Conservation (phyloP, 1,284 basidiomycete species). For the Cutaneotrichosporon curvatum region DNA sequence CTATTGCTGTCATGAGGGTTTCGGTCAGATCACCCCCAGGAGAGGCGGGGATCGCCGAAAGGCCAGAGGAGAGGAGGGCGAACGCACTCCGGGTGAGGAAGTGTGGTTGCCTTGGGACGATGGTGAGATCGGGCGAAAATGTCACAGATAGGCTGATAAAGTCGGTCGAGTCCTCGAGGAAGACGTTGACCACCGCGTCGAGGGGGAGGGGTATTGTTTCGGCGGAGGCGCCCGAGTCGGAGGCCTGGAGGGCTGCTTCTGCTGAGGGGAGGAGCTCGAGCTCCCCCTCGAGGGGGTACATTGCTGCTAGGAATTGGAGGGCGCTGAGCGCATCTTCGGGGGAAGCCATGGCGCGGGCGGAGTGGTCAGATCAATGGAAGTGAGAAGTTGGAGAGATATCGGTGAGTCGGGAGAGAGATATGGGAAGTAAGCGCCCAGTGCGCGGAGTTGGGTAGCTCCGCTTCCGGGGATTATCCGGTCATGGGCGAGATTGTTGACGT, state of each 20-base stretch:
- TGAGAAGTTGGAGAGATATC: no score
- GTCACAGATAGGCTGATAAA: background rate
- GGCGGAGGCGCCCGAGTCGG: background rate
- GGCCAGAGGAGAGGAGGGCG: conserved; percentile 8
- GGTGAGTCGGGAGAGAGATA: no score
- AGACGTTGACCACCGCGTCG: conserved; percentile 7
- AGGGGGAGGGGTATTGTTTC: background rate
- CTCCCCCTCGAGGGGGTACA: conserved; percentile 38
- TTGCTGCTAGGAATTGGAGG: conserved; percentile 34
- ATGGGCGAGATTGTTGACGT: no score
- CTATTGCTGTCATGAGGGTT: conserved; percentile 25
- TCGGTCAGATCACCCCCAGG: conserved; percentile 21
- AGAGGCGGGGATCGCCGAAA: background rate
- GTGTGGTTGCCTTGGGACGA: conserved; percentile 19
- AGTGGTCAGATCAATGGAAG: no score
- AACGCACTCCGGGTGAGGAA: conserved; percentile 19
- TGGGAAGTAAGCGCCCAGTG: no score
- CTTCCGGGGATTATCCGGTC: no score
- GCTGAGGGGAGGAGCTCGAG: conserved; percentile 20
- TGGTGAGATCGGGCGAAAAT: conserved; percentile 2
- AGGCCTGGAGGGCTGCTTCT: conserved; percentile 5
- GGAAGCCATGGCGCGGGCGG: no score
- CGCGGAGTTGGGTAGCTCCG: no score
- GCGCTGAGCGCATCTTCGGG: conserved; percentile 12
- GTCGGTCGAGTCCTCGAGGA: conserved; percentile 7